These are phyloP conservation scores for Bretschneidera sinensis DNA, from an alignment of 345 rosid species.

Conservation along the genomic window DNA sequence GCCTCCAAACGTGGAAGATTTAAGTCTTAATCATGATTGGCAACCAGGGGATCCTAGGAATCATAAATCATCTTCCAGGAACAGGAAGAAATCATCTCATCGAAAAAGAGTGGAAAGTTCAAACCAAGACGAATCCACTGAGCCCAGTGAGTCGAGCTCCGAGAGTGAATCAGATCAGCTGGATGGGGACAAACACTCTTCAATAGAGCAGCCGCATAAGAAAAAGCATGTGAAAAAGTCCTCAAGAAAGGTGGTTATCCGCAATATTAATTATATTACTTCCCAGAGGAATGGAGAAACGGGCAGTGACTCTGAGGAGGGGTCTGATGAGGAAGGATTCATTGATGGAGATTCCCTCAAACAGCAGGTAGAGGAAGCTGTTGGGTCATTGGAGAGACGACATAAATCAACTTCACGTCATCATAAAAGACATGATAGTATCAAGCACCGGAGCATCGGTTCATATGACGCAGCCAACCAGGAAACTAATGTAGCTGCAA, in stretches of 20 bases:
- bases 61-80: constrained; percentile 52
- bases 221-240: constrained; percentile 65
- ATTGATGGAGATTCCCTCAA: constrained; percentile 64
- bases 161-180: constrained; percentile 42
- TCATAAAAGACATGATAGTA: constrained; percentile 43
- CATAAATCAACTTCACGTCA: constrained; percentile 53
- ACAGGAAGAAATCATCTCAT: constrained; percentile 46
- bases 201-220: constrained; percentile 26
- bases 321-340: constrained; percentile 58
- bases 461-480: constrained; percentile 31
- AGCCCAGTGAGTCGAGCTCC: constrained; percentile 39
- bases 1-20: constrained; percentile 65
- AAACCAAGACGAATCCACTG: constrained; percentile 51
- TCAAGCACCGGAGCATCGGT: constrained; percentile 21
- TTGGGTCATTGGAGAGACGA: constrained; percentile 62
- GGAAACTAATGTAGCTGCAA: constrained; percentile 15
- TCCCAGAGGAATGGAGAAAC: constrained; percentile 67
- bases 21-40: constrained; percentile 27
- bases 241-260: constrained; percentile 86
- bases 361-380: constrained; percentile 83
- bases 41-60: constrained; percentile 40
- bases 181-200: constrained; percentile 25
- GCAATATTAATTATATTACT: constrained; percentile 91
- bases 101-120: constrained; percentile 36
- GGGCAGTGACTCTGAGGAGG: constrained; percentile 46